Base-by-base conservation (phyloP, 2,329 filamentous ascomycete species). In the Sporothrix sp. region DNA sequence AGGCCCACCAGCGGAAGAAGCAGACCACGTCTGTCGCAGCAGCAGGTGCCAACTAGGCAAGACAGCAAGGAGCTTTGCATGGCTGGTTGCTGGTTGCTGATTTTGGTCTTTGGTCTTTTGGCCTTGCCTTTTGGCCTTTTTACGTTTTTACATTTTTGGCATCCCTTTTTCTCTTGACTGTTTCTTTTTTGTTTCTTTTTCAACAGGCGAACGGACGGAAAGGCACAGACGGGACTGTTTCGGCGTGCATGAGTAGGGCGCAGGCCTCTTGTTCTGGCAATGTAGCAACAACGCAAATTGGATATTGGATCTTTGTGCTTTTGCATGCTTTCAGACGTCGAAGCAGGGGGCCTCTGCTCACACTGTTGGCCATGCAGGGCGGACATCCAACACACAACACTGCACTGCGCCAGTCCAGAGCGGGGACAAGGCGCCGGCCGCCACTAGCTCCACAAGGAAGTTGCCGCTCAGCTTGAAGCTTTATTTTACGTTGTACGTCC, bases 181-280 rank as follows among this genome's bases (percentile, higher is more conserved):
- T 33, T 36, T 23, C 1, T 11, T 13, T 40, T 21, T 3, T 27
- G 21, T 51, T 18, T n/a, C 42, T 30, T 23, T 5, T 21, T 27
- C 32, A 36, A 20, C 43, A n/a, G 32, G 43, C 43, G 43, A 46
- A 46, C 18, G 21, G 32, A 36, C 4, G 43, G 32, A 35, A 46
- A 25, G 43, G 43, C 7, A 46, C 20, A 27, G 4, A 33, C 18
- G 40, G 18, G 40, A 20, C 6, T 43, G 40, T 43, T 18, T 30
- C 25, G n/a, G 32, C 30, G 36, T 38, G 33, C 21, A 38, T 3
- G 25, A 48, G 45, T 38, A 48, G n/a, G 32, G 38, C 32, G 18
- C 20, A 30, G 30, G 30, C 45, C 11, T 38, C 45, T 38, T 10
- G 21, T 48, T 28, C 10, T n/a, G n/a, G n/a, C n/a, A n/a, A 28